Evolutionary conservation across 257 asterid genomes (phyloP).

Genomic region (Jacaranda mimosifolia): DNA sequence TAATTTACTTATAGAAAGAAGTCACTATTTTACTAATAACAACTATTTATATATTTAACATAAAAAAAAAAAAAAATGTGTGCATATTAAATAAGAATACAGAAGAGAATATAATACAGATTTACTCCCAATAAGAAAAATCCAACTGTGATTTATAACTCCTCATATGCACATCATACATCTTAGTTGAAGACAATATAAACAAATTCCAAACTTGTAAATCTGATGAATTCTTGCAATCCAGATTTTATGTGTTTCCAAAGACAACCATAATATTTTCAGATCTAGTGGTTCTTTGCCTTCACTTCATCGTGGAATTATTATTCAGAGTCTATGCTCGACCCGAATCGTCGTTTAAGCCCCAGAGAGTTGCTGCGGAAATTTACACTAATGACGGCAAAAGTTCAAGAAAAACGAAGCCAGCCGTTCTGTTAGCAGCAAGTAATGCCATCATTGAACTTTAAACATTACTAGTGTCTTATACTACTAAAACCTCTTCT

Average conservation of each 20-base stretch:
- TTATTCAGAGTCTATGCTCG: too few relatives aligned
- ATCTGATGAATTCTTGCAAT: too few relatives aligned
- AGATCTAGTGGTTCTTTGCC: not conserved
- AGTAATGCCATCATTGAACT: not conserved
- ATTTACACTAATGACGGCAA: constrained; percentile 18
- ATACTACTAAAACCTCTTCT: constrained; percentile 16
- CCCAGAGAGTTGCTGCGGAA: not conserved
- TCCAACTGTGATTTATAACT: not conserved
- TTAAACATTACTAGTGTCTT: not conserved
- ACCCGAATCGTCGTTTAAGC: not conserved
- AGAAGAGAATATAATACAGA: not conserved
- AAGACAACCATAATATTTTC: constrained; percentile 4
- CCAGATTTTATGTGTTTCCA: not conserved
- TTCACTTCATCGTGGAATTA: not conserved
- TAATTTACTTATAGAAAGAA: not conserved
- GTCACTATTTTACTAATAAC: not conserved
- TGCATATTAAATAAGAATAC: not conserved
- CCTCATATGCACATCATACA: not conserved
- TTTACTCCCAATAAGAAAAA: not conserved
- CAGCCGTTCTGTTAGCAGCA: constrained; percentile 10
- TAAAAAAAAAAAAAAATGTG: not conserved
- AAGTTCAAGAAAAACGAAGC: not conserved
- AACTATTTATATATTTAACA: not conserved
- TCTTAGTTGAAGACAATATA: not conserved
- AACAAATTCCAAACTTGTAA: constrained; percentile 30